These are phyloP conservation scores for Eutrema japonicum DNA, from an alignment of 345 rosid genomes.

Conservation along the genomic window DNA sequence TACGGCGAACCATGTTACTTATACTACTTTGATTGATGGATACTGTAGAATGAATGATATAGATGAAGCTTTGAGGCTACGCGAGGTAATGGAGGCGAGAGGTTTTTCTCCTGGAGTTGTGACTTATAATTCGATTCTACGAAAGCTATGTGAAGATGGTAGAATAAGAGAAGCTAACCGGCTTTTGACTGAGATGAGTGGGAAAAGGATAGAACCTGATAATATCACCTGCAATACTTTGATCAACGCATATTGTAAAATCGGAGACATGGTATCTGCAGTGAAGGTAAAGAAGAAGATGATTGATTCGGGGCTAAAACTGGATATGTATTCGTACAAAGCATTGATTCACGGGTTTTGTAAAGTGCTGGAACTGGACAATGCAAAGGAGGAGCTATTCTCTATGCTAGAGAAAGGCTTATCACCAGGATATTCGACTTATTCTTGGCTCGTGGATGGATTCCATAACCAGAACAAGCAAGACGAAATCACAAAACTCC, in stretches of 20 bases:
- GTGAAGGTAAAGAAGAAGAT: conserved; percentile 82
- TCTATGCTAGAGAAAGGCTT: conserved; percentile 75
- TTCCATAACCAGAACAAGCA: conserved; percentile 58
- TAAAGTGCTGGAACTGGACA: conserved; percentile 65
- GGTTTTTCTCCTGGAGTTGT: conserved; percentile 76
- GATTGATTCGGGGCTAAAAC: conserved; percentile 74
- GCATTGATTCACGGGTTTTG: conserved; percentile 88
- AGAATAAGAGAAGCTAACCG: conserved; percentile 80
- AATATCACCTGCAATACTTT: conserved; percentile 85
- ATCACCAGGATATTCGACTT: conserved; percentile 74
- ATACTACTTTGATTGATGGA: conserved; percentile 86
- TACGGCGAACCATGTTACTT: conserved; percentile 72
- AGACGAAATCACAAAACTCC: conserved; percentile 56
- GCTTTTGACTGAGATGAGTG: conserved; percentile 82
- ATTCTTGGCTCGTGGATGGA: conserved; percentile 85
- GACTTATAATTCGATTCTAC: conserved; percentile 77
- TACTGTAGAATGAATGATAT: conserved; percentile 78
- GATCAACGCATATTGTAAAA: conserved; percentile 87
- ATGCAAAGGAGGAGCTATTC: conserved; percentile 72
- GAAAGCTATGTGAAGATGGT: conserved; percentile 80
- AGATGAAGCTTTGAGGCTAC: conserved; percentile 74
- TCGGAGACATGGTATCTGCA: conserved; percentile 80
- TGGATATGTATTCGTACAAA: conserved; percentile 69
- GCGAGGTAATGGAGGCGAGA: conserved; percentile 68
- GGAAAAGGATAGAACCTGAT: conserved; percentile 73